These are phyloP conservation scores for Suillus paluster DNA, from an alignment of 768 basidiomycete genomes.

Conservation along the genomic window DNA sequence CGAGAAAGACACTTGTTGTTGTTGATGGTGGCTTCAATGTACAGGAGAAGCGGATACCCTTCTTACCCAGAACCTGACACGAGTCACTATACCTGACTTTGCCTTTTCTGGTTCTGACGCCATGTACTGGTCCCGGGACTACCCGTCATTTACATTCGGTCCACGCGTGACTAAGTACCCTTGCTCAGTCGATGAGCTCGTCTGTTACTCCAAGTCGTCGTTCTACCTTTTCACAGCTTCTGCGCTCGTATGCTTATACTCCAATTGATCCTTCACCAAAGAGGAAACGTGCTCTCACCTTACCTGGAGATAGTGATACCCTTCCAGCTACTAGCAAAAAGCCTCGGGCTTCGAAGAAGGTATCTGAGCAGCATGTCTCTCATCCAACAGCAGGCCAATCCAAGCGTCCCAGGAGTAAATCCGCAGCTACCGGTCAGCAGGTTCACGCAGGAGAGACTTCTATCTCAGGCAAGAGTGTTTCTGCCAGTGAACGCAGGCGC, in stretches of 20 bases:
- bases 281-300: not conserved
- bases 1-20: not conserved
- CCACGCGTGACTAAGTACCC: too few species aligned
- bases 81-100: conserved; percentile 2
- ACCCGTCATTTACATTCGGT: conserved; percentile 1
- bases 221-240: conserved; percentile 12
- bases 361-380: conserved; percentile 5
- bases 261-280: conserved; percentile 18
- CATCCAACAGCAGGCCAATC: not conserved
- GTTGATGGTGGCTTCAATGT: conserved; percentile 2
- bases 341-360: not conserved
- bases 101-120: not conserved
- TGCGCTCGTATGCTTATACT: conserved; percentile 20
- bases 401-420: not conserved
- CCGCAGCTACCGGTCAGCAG: not conserved
- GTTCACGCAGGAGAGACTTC: not conserved
- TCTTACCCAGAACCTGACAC: not conserved
- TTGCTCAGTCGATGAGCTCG: not conserved
- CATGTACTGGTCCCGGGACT: not conserved
- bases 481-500: not conserved
- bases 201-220: not conserved
- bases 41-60: conserved; percentile 1
- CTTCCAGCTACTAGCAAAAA: conserved; percentile 2
- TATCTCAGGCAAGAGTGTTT: not conserved
- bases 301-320: not conserved